A percentile compares a stretch with the other conserved stretches of the same genome.
These are phyloP conservation scores for Hygrophorus russula DNA, from an alignment of 768 basidiomycete genomes.

Conservation along the genomic window DNA sequence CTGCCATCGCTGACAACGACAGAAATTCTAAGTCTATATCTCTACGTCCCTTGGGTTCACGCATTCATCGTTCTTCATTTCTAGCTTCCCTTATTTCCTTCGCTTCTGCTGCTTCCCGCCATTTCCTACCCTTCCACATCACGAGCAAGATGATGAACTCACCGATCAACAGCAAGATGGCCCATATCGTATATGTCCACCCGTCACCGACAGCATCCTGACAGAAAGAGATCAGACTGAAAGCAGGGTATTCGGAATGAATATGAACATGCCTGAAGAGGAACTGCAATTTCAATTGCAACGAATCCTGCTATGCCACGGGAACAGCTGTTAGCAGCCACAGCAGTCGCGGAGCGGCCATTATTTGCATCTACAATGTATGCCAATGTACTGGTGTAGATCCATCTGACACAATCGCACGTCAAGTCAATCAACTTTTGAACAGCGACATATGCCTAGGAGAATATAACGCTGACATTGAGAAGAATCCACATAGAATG, in stretches of 20 bases:
- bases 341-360: constrained; percentile 67
- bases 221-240: background rate
- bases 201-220: constrained; percentile 70
- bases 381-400: constrained; percentile 37
- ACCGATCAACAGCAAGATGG: constrained; percentile 35
- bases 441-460: background rate
- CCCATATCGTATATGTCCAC: constrained; percentile 61
- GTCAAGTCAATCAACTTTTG: constrained; percentile 17
- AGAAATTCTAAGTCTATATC: too few species aligned
- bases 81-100: constrained; percentile 18
- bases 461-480: constrained; percentile 40
- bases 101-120: constrained; percentile 42
- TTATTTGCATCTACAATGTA: constrained; percentile 83
- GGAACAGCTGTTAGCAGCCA: constrained; percentile 67
- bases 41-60: too few species aligned
- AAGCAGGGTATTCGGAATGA: background rate
- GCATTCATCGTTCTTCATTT: background rate
- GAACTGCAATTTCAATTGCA: constrained; percentile 62
- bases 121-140: constrained; percentile 42
- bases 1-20: too few species aligned
- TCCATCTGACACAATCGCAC: constrained; percentile 19
- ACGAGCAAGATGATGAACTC: constrained; percentile 52
- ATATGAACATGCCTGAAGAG: constrained; percentile 43
- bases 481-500: constrained; percentile 62
- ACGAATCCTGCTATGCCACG: constrained; percentile 61